Evolutionary conservation across 2,329 filamentous ascomycete genomes (phyloP).

Genomic region (Shiraia bambusicola): DNA sequence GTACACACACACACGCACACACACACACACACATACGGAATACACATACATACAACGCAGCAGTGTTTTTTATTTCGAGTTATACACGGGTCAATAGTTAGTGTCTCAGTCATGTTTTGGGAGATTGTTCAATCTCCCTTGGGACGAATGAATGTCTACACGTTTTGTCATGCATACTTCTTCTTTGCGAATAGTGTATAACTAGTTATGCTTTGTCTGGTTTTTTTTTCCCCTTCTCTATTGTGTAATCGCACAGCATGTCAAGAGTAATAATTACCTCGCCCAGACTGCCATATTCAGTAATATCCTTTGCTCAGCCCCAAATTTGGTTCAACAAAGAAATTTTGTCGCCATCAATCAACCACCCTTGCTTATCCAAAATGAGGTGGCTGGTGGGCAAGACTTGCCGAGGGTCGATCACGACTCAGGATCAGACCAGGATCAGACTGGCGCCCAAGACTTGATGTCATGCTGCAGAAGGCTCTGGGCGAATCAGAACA

Average conservation of each 20-base stretch:
- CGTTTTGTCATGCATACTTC: too few relatives aligned
- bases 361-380: slow-evolving; percentile 17
- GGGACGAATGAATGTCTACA: neutral
- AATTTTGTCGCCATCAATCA: neutral
- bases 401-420: slow-evolving; percentile 19
- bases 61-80: slow-evolving; percentile 17
- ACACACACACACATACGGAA: too few relatives aligned
- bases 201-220: too few relatives aligned
- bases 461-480: slow-evolving; percentile 26
- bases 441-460: slow-evolving; percentile 6
- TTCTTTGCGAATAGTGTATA: too few relatives aligned
- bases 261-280: too few relatives aligned
- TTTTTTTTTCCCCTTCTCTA: too few relatives aligned
- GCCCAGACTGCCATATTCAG: too few relatives aligned
- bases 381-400: slow-evolving; percentile 23
- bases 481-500: slow-evolving; percentile 19
- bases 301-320: neutral
- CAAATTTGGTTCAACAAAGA: neutral
- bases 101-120: slow-evolving; percentile 7
- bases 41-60: slow-evolving; percentile 13
- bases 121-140: slow-evolving; percentile 2
- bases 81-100: slow-evolving; percentile 14
- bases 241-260: too few relatives aligned
- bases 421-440: slow-evolving; percentile 4
- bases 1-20: too few relatives aligned